phyloP scores from a whole-genome alignment of 1,139 yeast species.

The Taiozyma sp. region DNA sequence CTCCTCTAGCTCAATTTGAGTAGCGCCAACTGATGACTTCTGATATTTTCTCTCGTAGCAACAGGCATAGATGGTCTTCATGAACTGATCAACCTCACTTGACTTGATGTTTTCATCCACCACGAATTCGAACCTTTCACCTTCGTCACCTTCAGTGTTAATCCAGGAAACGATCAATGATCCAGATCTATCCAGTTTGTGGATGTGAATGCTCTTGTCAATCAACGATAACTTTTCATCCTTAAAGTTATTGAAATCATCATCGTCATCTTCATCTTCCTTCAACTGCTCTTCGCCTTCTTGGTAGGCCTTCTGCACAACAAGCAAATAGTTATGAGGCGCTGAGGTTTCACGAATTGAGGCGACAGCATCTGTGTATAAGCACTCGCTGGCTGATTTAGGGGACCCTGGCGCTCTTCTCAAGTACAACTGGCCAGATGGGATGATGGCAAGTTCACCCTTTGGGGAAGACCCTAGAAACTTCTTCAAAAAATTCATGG shows the following conservation, averaged over 20 bases:
- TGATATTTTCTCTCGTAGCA: conserved; percentile 73
- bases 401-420: conserved; percentile 76
- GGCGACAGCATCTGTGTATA: conserved; percentile 75
- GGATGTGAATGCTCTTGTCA: conserved; percentile 51
- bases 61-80: conserved; percentile 58
- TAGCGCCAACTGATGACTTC: conserved; percentile 43
- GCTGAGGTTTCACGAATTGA: conserved; percentile 63
- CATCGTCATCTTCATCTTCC: conserved; percentile 53
- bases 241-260: conserved; percentile 38
- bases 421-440: conserved; percentile 75
- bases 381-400: conserved; percentile 80
- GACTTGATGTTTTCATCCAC: conserved; percentile 57
- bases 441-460: conserved; percentile 66
- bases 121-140: conserved; percentile 78
- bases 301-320: conserved; percentile 61
- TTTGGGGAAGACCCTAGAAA: conserved; percentile 57
- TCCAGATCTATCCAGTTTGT: conserved; percentile 38
- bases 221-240: conserved; percentile 56
- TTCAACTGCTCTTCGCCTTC: conserved; percentile 59
- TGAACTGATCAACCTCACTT: conserved; percentile 58
- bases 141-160: conserved; percentile 81
- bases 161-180: conserved; percentile 66
- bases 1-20: conserved; percentile 47
- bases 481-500: conserved; percentile 75
- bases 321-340: conserved; percentile 64